Base-by-base conservation (phyloP, 805 yeast genomes). In the Suhomyces sp. region DNA sequence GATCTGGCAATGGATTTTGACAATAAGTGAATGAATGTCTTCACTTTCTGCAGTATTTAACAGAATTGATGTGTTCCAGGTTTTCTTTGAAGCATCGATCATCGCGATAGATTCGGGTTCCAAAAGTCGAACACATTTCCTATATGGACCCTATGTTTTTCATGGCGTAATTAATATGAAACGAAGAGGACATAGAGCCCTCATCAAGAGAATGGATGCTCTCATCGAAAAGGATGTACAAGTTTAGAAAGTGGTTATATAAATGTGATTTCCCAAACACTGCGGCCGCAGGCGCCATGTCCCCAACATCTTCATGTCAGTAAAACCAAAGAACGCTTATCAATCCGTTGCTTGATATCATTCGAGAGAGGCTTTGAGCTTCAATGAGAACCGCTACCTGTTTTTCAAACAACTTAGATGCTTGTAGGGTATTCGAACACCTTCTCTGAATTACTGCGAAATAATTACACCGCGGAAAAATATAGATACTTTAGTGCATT, bases 1-100 rank as follows among this genome's bases (percentile, higher is more conserved):
- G 83, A 71, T 63, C 85, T 74, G 10, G 81, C 75, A 59, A 80
- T 71, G 58, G 80, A 85, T 61, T 84, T 70, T 13, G 82, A 78
- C n/a, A 75, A 46, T 52, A 75, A 58, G 48, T 68, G 66, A 51
- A 77, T 61, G n/a, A n/a, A n/a, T n/a, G n/a, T n/a, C n/a, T n/a
- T n/a, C n/a, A n/a, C n/a, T n/a, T n/a, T n/a, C n/a, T n/a, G n/a
- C n/a, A n/a, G n/a, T n/a, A n/a, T n/a, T n/a, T n/a, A n/a, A n/a
- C n/a, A n/a, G n/a, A n/a, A n/a, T n/a, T n/a, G n/a, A n/a, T n/a
- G n/a, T n/a, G n/a, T n/a, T n/a, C 27, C 57, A 62, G n/a, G 44
- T 70, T 69, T 4, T 8, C 50, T n/a, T 67, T 65, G 52, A 66
- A 49, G 48, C 27, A 22, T 24, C 12, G 27, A 24, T 5, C 7